Percentiles rank a stretch among this genome's conserved stretches.
Conservation (phyloP, 371 early-diverging fungal genomes). For the Syncephalastrum sp. region DNA sequence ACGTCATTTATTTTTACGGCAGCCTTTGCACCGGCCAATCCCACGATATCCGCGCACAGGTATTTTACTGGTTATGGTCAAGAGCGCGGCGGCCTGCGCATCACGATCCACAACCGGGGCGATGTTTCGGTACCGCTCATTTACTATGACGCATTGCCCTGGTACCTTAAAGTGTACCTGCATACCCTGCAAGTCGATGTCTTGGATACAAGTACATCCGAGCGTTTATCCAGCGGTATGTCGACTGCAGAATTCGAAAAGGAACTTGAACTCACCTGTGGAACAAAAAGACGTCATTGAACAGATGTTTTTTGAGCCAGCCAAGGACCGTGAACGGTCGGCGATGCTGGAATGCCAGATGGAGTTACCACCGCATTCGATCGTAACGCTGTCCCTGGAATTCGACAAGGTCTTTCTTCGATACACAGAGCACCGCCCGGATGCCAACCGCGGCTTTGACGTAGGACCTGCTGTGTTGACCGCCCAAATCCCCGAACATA, state of each 20-base stretch:
- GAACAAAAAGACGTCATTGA: slow-evolving; percentile 38
- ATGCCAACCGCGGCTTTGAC: slow-evolving; percentile 95
- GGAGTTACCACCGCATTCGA: slow-evolving; percentile 65
- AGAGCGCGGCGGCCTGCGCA: slow-evolving; percentile 80
- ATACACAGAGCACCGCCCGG: slow-evolving; percentile 95
- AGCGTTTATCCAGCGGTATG: no score
- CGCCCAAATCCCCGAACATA: slow-evolving; percentile 20
- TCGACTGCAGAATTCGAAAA: no score
- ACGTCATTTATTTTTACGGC: background rate
- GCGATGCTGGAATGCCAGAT: slow-evolving; percentile 77
- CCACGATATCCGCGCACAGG: slow-evolving; percentile 69
- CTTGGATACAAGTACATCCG: slow-evolving; percentile 14
- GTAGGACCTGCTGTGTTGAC: slow-evolving; percentile 63
- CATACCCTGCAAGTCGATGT: slow-evolving; percentile 76
- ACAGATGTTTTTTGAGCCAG: slow-evolving; percentile 66
- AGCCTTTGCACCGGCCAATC: slow-evolving; percentile 35
- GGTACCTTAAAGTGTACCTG: slow-evolving; percentile 87
- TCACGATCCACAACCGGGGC: slow-evolving; percentile 69
- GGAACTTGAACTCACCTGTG: background rate
- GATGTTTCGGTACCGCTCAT: slow-evolving; percentile 44
- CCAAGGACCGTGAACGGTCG: slow-evolving; percentile 79
- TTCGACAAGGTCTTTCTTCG: slow-evolving; percentile 90
- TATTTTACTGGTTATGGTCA: slow-evolving; percentile 83
- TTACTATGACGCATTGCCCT: slow-evolving; percentile 84
- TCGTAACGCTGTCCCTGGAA: slow-evolving; percentile 65